Evolutionary conservation across 192 early-diverging fungal genomes (phyloP).

Genomic region (Entrophospora sp.): DNA sequence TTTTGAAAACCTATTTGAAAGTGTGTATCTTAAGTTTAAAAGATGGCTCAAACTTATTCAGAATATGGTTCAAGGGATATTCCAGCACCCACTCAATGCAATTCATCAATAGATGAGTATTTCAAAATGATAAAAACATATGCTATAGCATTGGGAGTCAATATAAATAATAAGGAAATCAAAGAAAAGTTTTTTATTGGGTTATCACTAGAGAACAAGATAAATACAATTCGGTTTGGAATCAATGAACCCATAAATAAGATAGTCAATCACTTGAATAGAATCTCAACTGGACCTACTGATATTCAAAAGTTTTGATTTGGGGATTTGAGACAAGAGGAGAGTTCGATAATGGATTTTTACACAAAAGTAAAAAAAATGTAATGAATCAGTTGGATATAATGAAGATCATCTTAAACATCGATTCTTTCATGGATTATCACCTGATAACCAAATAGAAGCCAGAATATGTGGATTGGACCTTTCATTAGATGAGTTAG

Average conservation of each 20-base stretch:
- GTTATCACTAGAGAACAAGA: not conserved
- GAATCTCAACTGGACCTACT: not conserved
- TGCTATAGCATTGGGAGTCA: not conserved
- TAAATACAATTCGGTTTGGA: not conserved
- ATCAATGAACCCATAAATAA: not conserved
- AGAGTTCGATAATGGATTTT: not conserved
- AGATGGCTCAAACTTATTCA: too few relatives aligned
- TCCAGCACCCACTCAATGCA: too few relatives aligned
- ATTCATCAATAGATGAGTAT: not conserved
- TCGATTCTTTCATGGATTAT: conserved; percentile 1
- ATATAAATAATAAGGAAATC: not conserved
- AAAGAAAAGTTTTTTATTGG: conserved; percentile 2
- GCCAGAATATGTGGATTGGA: conserved; percentile 7
- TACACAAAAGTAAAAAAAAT: conserved; percentile 4
- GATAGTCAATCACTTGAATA: not conserved
- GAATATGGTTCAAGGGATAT: too few relatives aligned
- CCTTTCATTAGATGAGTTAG: conserved; percentile 10
- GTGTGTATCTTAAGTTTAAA: too few relatives aligned
- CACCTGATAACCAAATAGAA: conserved; percentile 3
- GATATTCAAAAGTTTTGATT: conserved; percentile 9
- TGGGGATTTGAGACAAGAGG: conserved; percentile 6
- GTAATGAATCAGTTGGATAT: conserved; percentile 1
- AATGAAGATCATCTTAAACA: conserved; percentile 6
- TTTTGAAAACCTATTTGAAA: too few relatives aligned
- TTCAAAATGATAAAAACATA: conserved; percentile 9